Evolutionary conservation across 306 rosid species (phyloP).

Genomic region (Cucumis melo): DNA sequence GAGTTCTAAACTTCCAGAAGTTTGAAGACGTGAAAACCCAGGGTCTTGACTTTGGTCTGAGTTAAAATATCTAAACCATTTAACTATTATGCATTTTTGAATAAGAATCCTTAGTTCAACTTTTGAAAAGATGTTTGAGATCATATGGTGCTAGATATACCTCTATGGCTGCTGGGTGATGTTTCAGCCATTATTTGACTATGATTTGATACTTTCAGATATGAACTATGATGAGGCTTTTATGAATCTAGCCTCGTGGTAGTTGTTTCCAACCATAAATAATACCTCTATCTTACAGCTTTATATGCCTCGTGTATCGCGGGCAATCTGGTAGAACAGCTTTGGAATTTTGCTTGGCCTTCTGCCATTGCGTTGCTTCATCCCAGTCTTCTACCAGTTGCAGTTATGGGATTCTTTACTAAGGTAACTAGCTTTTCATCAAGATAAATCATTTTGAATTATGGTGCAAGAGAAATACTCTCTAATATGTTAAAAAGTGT

Average conservation of each 20-base stretch:
- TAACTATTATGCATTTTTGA: neutral
- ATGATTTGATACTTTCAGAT: neutral
- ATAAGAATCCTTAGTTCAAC: no score
- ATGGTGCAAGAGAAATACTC: neutral
- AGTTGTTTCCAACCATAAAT: slow-evolving; percentile 19
- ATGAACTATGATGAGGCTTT: slow-evolving; percentile 4
- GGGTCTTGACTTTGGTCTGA: neutral
- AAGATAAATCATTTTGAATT: neutral
- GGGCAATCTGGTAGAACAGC: slow-evolving; percentile 89
- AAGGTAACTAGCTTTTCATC: slow-evolving; percentile 35
- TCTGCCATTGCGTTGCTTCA: slow-evolving; percentile 88
- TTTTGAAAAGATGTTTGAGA: neutral
- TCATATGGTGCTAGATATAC: neutral
- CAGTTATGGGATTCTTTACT: slow-evolving; percentile 74
- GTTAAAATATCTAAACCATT: neutral
- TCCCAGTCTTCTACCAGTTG: slow-evolving; percentile 94
- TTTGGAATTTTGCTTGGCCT: slow-evolving; percentile 99
- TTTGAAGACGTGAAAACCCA: neutral
- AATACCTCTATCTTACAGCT: slow-evolving; percentile 39
- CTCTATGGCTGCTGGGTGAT: neutral
- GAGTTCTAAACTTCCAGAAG: neutral
- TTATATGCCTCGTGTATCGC: slow-evolving; percentile 74
- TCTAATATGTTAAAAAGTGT: slow-evolving; percentile 7
- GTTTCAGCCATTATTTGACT: neutral
- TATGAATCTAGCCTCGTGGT: slow-evolving; percentile 3